Conservation (phyloP, 441 rosid species). For the Erodium chrysanthum region DNA sequence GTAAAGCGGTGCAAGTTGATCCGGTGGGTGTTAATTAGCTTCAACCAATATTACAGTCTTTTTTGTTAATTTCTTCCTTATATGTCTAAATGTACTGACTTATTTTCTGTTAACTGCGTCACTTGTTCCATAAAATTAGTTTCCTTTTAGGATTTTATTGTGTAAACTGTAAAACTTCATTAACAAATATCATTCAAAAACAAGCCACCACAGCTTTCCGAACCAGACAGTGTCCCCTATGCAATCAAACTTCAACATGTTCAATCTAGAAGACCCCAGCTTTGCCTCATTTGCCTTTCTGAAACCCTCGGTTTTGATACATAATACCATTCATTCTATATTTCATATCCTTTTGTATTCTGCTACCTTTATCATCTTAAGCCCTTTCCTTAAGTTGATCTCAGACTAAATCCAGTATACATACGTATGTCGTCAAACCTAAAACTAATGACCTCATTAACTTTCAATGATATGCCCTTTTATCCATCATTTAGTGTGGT, state of each 20-base stretch:
- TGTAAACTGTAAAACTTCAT: neutral
- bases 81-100: neutral
- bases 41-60: conserved; percentile 6
- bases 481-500: neutral
- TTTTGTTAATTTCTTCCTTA: neutral
- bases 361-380: neutral
- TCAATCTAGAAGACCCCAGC: neutral
- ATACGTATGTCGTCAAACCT: neutral
- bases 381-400: neutral
- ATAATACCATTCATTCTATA: too few relatives aligned
- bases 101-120: neutral
- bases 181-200: neutral
- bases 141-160: neutral
- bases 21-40: conserved; percentile 38
- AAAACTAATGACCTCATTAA: neutral
- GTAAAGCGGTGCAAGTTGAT: conserved; percentile 75
- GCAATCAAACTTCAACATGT: too few relatives aligned
- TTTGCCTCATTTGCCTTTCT: neutral
- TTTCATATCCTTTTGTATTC: neutral
- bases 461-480: neutral
- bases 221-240: neutral
- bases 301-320: neutral
- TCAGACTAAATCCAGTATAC: neutral
- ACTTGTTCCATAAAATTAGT: neutral
- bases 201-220: neutral